These are phyloP conservation scores for Lodderomyces pseudojiufengensis DNA, from an alignment of 1,139 yeast species.

Conservation along the genomic window DNA sequence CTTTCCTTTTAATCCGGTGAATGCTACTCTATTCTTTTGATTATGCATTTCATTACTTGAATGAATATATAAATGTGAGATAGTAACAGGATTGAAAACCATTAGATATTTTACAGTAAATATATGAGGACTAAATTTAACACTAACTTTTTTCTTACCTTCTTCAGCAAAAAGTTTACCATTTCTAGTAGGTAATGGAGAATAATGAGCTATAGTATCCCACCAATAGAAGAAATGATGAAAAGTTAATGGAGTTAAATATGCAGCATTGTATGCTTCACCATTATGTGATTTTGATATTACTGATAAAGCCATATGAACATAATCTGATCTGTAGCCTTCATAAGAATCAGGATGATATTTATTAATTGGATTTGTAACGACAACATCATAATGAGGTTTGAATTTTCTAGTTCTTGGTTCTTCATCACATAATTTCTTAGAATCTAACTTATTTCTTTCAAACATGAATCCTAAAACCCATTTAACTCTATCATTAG, in stretches of 20 bases:
- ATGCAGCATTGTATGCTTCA: constrained; percentile 62
- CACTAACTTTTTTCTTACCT: constrained; percentile 29
- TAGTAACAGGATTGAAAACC: constrained; percentile 64
- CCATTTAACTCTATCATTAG: constrained; percentile 42
- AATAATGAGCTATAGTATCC: constrained; percentile 64
- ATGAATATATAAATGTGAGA: constrained; percentile 70
- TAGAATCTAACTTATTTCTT: constrained; percentile 25
- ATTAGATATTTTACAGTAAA: constrained; percentile 80
- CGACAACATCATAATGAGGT: constrained; percentile 43
- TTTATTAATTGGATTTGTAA: constrained; percentile 38
- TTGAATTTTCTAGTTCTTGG: constrained; percentile 32
- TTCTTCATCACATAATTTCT: constrained; percentile 25
- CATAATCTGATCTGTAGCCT: constrained; percentile 74
- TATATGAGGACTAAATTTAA: constrained; percentile 73
- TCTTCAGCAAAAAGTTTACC: constrained; percentile 57
- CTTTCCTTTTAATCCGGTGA: constrained; percentile 79
- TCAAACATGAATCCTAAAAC: constrained; percentile 41
- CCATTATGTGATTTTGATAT: constrained; percentile 31
- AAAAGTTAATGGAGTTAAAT: constrained; percentile 68
- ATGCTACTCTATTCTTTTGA: constrained; percentile 48
- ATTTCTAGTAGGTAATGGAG: constrained; percentile 71
- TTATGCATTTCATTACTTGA: constrained; percentile 29
- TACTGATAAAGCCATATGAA: constrained; percentile 69
- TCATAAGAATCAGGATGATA: constrained; percentile 66
- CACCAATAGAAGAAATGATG: constrained; percentile 81